Evolutionary conservation across 192 early-diverging fungal genomes (phyloP), one percentile per base, ranked within the genome.

Genomic region (Kickxella alabastrina): DNA sequence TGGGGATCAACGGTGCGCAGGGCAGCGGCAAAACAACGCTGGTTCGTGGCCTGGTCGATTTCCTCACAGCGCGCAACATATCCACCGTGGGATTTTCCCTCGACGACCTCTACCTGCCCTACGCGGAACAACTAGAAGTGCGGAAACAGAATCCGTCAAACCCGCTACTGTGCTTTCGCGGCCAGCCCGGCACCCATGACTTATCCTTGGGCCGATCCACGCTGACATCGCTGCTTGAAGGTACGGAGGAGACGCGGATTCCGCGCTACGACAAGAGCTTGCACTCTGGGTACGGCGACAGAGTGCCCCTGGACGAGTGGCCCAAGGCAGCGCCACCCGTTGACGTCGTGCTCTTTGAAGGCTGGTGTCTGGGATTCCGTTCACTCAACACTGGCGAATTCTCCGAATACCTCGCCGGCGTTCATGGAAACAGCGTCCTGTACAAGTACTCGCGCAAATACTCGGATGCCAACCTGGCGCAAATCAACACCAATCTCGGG

Each of bases 111-210:
- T 95, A 95, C 56, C 66, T 92, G 17, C 72, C 91, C 0, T 69
- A 78, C 52, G 55, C 59, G 8, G 83, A 88, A n/a, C 93, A 92
- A 55, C 41, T 51, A 6, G 34, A 62, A 2, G 45, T 77, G 35
- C 68, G 68, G 1, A 15, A 31, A 15, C 24, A 42, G 3, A 52
- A 68, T 41, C 34, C 34, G 18, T 47, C 54, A 38, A 95, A 96
- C 60, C 81, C 82, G 23, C 69, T 98, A 13, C 77, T 92, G 22
- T 78, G 87, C 50, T 85, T 77, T 47, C 79, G 95, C 23, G 95
- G 95, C 7, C 84, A 90, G 43, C 86, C 93, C 3, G 95, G 95
- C 1, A 93, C 93, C 4, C 93, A 96, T 55, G 92, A 96, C 62
- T 25, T 92, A 6, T 36, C 45, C 13, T 72, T 98, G 3, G 89